Conservation (phyloP, 495 filamentous ascomycete genomes). For the Friedmanniomyces simplex region DNA sequence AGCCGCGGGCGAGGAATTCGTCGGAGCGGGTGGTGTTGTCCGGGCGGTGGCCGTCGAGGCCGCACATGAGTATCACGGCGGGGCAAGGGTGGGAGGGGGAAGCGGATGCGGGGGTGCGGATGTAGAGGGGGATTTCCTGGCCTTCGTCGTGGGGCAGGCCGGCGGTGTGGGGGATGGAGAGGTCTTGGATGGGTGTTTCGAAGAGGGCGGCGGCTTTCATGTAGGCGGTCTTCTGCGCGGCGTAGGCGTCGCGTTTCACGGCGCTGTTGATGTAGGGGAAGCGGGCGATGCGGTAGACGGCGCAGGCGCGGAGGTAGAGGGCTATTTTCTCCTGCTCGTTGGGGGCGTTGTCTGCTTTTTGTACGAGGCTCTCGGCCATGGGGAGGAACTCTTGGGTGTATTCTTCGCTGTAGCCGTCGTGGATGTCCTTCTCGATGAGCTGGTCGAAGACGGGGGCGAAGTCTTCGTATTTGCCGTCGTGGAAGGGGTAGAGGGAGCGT, state of each 20-base stretch:
- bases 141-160: conserved; percentile 40
- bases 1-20: conserved; percentile 52
- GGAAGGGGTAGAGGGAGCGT: conserved; percentile 37
- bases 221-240: conserved; percentile 57
- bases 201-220: conserved; percentile 46
- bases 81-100: conserved; percentile 38
- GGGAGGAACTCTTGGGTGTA: conserved; percentile 57
- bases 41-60: conserved; percentile 63
- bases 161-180: conserved; percentile 45
- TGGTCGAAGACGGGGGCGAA: conserved; percentile 59
- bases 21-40: conserved; percentile 60
- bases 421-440: conserved; percentile 50
- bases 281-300: conserved; percentile 58
- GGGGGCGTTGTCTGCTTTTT: conserved; percentile 34
- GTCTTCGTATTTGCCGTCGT: conserved; percentile 59
- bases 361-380: conserved; percentile 41
- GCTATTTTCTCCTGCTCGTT: conserved; percentile 39
- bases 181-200: conserved; percentile 45
- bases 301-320: conserved; percentile 59
- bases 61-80: conserved; percentile 57
- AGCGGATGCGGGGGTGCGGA: conserved; percentile 43
- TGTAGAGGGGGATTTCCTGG: conserved; percentile 49
- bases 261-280: conserved; percentile 56
- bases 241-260: conserved; percentile 49
- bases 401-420: conserved; percentile 50